A percentile compares a stretch with the other conserved stretches of the same genome.
phyloP scores from a whole-genome alignment of 2,329 filamentous ascomycete genomes.

The Penicillium corylophilum region DNA sequence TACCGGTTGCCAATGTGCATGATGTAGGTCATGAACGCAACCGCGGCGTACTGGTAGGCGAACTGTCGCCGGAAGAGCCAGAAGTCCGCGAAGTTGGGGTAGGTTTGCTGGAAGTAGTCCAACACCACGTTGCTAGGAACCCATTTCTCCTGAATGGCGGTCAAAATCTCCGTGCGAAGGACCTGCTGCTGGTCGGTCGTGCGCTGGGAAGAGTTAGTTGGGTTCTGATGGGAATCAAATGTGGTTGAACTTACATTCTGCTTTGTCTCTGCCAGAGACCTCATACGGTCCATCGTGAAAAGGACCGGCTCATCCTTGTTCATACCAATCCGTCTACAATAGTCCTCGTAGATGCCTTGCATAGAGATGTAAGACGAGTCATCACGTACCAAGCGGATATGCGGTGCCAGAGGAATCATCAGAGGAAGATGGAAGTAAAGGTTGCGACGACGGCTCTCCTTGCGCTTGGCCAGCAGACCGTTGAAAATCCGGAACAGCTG shows the following conservation, averaged over 20 bases:
- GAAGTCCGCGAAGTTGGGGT: conserved; percentile 88
- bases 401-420: conserved; percentile 92
- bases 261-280: conserved; percentile 70
- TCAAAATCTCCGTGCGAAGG: conserved; percentile 86
- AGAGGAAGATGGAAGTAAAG: conserved; percentile 93
- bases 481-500: conserved; percentile 98
- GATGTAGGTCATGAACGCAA: conserved; percentile 98
- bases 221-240: not conserved
- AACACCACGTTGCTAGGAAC: conserved; percentile 79
- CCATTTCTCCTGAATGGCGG: conserved; percentile 90
- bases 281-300: conserved; percentile 92
- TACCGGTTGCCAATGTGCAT: conserved; percentile 96
- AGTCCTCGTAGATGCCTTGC: conserved; percentile 94
- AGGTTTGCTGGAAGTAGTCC: conserved; percentile 85
- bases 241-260: conserved; percentile 42
- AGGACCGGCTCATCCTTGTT: conserved; percentile 94
- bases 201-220: conserved; percentile 37
- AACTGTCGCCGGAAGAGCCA: conserved; percentile 98
- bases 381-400: conserved; percentile 93
- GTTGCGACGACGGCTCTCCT: conserved; percentile 90
- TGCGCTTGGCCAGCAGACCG: conserved; percentile 83
- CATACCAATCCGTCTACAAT: conserved; percentile 81
- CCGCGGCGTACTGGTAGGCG: conserved; percentile 87
- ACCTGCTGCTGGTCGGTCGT: conserved; percentile 66
- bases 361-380: conserved; percentile 91